phyloP scores from a whole-genome alignment of 495 filamentous ascomycete species.

The Chlorociboria aeruginascens region DNA sequence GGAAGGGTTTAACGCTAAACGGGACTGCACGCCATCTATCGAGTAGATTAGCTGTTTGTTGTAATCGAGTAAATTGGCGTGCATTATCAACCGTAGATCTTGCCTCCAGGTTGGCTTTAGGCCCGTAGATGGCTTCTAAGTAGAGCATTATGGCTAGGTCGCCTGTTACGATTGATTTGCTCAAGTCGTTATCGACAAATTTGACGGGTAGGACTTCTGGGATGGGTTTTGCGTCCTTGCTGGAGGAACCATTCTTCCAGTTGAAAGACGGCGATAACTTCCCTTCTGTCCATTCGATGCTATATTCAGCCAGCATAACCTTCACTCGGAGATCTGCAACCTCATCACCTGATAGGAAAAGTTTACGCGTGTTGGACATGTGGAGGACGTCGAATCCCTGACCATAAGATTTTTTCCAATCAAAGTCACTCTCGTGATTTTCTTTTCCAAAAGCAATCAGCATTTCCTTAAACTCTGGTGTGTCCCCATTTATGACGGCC shows the following conservation, averaged over 20 bases:
- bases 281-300: slow-evolving; percentile 39
- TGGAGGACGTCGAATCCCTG: slow-evolving; percentile 82
- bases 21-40: slow-evolving; percentile 22
- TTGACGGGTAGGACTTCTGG: slow-evolving; percentile 28
- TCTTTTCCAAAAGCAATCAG: slow-evolving; percentile 74
- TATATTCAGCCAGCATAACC: slow-evolving; percentile 46
- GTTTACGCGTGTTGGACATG: slow-evolving; percentile 36
- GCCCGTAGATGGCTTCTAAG: slow-evolving; percentile 36
- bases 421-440: slow-evolving; percentile 60
- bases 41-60: slow-evolving; percentile 27
- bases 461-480: slow-evolving; percentile 52
- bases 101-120: slow-evolving; percentile 5
- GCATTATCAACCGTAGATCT: slow-evolving; percentile 25
- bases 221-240: slow-evolving; percentile 15
- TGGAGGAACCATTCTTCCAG: slow-evolving; percentile 24
- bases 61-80: slow-evolving; percentile 24
- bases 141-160: slow-evolving; percentile 41
- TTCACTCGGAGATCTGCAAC: slow-evolving; percentile 47
- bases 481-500: slow-evolving; percentile 55
- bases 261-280: slow-evolving; percentile 25
- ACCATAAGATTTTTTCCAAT: slow-evolving; percentile 74
- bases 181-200: slow-evolving; percentile 43
- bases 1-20: slow-evolving; percentile 19
- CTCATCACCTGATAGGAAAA: slow-evolving; percentile 39
- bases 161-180: slow-evolving; percentile 33